Conservation (phyloP, 371 early-diverging fungal genomes). For the Mucor irregularis region DNA sequence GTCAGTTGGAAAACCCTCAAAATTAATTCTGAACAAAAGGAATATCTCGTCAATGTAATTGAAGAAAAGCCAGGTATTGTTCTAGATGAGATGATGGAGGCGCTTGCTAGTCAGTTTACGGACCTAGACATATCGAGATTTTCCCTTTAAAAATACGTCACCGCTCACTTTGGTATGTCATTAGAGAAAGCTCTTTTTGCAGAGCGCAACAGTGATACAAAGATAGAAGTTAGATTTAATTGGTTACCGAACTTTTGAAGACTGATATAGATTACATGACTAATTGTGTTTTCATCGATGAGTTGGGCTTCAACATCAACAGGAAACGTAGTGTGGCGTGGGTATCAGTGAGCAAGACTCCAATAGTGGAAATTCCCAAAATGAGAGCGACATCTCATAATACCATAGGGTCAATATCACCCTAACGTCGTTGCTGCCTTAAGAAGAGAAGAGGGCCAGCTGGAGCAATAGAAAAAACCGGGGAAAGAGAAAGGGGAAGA, state of each 20-base stretch:
- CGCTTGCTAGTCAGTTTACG: not conserved
- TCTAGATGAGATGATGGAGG: constrained; percentile 11
- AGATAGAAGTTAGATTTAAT: constrained; percentile 3
- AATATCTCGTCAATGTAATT: not conserved
- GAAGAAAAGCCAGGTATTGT: constrained; percentile 10
- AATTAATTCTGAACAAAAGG: constrained; percentile 1
- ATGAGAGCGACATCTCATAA: constrained; percentile 1
- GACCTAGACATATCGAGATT: not conserved
- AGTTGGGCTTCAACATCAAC: constrained; percentile 14
- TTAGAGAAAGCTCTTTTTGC: constrained; percentile 1
- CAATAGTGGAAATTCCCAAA: not conserved
- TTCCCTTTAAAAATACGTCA: not conserved
- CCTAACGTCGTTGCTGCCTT: not conserved
- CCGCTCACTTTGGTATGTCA: not conserved
- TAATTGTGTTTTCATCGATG: constrained; percentile 15
- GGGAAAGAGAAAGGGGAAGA: constrained; percentile 3
- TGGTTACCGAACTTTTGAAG: not conserved
- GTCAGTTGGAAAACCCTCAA: constrained; percentile 5
- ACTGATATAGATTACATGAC: constrained; percentile 6
- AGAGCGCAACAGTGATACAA: not conserved
- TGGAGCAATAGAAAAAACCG: not conserved
- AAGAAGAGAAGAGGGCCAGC: constrained; percentile 10
- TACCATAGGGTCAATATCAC: not conserved
- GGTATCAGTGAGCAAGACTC: not conserved
- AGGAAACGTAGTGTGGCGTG: constrained; percentile 1